These are phyloP conservation scores for Botrytis medusae DNA, from an alignment of 2,329 filamentous ascomycete genomes.

Conservation along the genomic window DNA sequence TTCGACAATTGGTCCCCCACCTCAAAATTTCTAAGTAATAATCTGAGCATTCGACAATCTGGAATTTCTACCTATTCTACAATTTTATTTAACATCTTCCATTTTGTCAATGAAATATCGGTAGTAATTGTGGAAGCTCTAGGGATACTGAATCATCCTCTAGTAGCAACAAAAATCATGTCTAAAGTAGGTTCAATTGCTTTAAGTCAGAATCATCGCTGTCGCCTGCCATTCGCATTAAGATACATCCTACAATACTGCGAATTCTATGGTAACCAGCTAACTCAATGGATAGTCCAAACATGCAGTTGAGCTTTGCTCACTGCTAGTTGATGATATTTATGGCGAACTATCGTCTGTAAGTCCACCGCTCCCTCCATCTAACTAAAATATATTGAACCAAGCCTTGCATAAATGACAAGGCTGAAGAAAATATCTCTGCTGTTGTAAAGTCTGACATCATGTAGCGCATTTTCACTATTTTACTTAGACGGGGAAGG, in stretches of 20 bases:
- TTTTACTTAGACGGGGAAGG: conserved; percentile 76
- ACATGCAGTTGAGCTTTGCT: conserved; percentile 82
- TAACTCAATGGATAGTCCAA: conserved; percentile 53
- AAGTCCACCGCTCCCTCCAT: conserved; percentile 44
- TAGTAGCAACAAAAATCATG: conserved; percentile 60
- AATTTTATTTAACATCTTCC: conserved; percentile 6
- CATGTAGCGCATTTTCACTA: conserved; percentile 75
- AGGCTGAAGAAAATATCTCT: conserved; percentile 21
- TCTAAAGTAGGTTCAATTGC: conserved; percentile 51
- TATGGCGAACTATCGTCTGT: conserved; percentile 92
- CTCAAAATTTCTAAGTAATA: conserved; percentile 22
- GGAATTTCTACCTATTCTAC: conserved; percentile 5
- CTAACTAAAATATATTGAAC: background rate
- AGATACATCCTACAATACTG: conserved; percentile 5
- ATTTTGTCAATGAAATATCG: conserved; percentile 44
- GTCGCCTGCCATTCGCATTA: conserved; percentile 31
- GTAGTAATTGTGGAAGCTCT: conserved; percentile 72
- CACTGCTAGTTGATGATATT: conserved; percentile 82
- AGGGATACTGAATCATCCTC: conserved; percentile 76
- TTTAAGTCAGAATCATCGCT: conserved; percentile 23
- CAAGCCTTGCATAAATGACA: conserved; percentile 21
- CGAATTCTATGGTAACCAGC: background rate
- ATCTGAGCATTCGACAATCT: conserved; percentile 12
- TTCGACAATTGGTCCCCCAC: conserved; percentile 18
- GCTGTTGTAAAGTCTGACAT: conserved; percentile 32